phyloP scores from a whole-genome alignment of 176 grass and related monocot genomes.

The Dendrocalamus sinicus region DNA sequence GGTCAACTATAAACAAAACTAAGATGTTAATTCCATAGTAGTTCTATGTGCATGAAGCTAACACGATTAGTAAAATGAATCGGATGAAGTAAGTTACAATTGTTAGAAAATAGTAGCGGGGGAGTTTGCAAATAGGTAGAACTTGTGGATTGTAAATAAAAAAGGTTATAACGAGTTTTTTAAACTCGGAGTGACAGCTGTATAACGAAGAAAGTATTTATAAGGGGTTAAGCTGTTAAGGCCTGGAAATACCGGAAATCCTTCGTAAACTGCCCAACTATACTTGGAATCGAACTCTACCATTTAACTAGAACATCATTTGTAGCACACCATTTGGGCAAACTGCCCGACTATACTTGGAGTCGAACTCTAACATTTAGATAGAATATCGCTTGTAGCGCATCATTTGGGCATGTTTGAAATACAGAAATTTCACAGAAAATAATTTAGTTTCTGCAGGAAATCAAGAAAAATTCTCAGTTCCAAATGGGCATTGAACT shows the following conservation, averaged over 20 bases:
- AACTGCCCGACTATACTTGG: background rate
- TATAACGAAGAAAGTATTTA: background rate
- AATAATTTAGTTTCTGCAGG: too few species aligned
- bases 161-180: background rate
- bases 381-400: background rate
- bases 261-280: background rate
- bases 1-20: background rate
- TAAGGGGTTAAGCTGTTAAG: background rate
- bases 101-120: background rate
- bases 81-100: background rate
- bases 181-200: background rate
- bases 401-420: too few species aligned
- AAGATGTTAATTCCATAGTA: background rate
- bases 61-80: background rate
- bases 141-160: background rate
- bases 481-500: background rate
- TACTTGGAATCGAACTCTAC: background rate
- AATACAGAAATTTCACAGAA: fast-evolving
- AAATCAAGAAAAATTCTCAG: too few species aligned
- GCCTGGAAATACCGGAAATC: background rate
- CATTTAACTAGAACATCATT: background rate
- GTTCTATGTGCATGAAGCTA: background rate
- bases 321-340: background rate
- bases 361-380: background rate
- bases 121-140: background rate